Base-by-base conservation (phyloP, 2,329 filamentous ascomycete species). In the Ceratocystis papillata region DNA sequence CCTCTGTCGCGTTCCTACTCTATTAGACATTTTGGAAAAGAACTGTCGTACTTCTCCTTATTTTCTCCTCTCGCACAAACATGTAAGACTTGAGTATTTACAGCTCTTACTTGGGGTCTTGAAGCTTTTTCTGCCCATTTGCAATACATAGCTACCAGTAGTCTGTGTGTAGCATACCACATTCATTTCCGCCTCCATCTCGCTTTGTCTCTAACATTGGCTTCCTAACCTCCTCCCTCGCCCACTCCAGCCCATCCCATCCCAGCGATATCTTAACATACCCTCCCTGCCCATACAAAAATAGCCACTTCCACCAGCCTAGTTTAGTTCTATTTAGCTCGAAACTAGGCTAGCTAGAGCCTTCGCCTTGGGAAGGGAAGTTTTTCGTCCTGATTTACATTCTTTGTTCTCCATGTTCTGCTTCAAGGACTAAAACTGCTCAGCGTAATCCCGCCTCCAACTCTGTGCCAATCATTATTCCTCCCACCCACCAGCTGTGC, bases 1-100 rank as follows among this genome's bases (percentile, higher is more conserved):
- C 28, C 55, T n/a, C 55, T 37, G 55, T 59, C 55, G 55, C 55
- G 55, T 59, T 37, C 55, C 55, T 59, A 59, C 55, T 37, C 28
- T 30, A 8, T 59, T 59, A 30, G 28, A 59, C 12, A 20, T 17
- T 10, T 17, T 5, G 7, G 53, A 20, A 22, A 10, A 20, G n/a
- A 28, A 28, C 20, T 28, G 17, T 41, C 10, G 37, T 41, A 41
- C 37, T 41, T 41, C 1, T 15, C 33, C 33, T 37, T 37, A 12
- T 41, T 5, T 41, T 41, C 12, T 41, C 37, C 37, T 41, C 37
- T 41, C 3, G 37, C 12, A 12, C 10, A 41, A 41, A 4, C 37
- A 15, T 41, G 37, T 41, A 15, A 41, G 37, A 41, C 37, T 15
- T 41, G 37, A 41, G 37, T 41, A 41, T 12, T 15, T 41, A 41